phyloP scores from a whole-genome alignment of 805 yeast species.

The Metschnikowia dekortorum region DNA sequence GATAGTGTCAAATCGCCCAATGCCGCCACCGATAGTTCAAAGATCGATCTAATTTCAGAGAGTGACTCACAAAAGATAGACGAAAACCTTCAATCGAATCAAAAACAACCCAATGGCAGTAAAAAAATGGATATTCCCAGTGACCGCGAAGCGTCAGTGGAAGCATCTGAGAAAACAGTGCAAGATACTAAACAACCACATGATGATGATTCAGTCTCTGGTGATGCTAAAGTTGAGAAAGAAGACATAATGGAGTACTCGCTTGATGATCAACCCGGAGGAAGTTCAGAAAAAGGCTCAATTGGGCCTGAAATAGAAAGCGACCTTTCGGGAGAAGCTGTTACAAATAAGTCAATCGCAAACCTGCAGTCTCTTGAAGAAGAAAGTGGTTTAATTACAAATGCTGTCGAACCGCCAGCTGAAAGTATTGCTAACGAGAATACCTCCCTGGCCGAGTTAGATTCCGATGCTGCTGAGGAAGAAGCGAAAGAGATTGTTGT shows the following conservation, averaged over 20 bases:
- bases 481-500: slow-evolving; percentile 3
- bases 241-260: background rate
- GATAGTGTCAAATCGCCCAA: background rate
- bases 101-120: background rate
- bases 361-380: background rate
- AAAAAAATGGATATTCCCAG: background rate
- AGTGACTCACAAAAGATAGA: background rate
- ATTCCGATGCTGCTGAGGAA: slow-evolving; percentile 1
- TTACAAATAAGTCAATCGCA: background rate
- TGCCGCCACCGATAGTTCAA: background rate
- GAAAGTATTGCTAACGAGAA: background rate
- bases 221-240: background rate
- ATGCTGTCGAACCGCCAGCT: background rate
- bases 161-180: background rate
- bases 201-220: background rate
- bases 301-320: background rate
- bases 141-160: background rate
- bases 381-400: background rate
- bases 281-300: background rate
- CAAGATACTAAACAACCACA: background rate
- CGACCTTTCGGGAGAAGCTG: background rate
- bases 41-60: background rate
- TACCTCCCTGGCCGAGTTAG: background rate
- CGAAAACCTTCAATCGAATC: background rate
- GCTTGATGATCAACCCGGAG: background rate